Evolutionary conservation across 306 rosid genomes (phyloP), one percentile per base, ranked within the genome.

Genomic region (Crotalaria pallida): DNA sequence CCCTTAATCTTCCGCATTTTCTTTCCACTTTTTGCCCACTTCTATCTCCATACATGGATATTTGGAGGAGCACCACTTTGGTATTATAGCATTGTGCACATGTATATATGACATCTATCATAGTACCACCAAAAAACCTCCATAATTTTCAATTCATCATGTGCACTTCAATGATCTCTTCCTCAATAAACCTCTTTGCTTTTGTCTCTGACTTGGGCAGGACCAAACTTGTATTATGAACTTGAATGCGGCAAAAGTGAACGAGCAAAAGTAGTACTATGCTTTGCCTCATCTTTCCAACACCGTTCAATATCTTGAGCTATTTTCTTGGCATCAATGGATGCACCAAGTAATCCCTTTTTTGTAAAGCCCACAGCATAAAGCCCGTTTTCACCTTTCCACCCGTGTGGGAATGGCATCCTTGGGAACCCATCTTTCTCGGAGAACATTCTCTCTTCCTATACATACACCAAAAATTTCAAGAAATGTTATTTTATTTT

Each of bases 301-400:
- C 86, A 83, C 67, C 24, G 75, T 67, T 82, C 86, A 56, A 95
- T 87, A 72, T 95, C 99, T 10, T 91, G 74, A 3, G 99, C 97
- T 65, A 95, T 87, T 58, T 81, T 84, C 51, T 84, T 82, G 11
- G 99, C 89, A 69, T 95, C 99, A 87, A 86, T 71, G 10, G 93
- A 80, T 2, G 99, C 84, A 58, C 99, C 99, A 29, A 86, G 92
- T 22, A 95, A 27, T 19, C 99, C 99, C 19, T 88, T 87, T 77
- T 89, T 95, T 16, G 99, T 95, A 72, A 95, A 95, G 66, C 99
- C 99, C 61, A 89, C 96, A 0, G 99, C 96, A 65, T 95, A 95
- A 0, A 95, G 85, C 23, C 99, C 99, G 50, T 69, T 50, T 43
- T 86, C 79, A 2, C 99, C 99, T 81, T 89, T 95, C 99, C 99